Evolutionary conservation across 176 grass and related monocot genomes (phyloP).

Genomic region (Thalia dealbata): DNA sequence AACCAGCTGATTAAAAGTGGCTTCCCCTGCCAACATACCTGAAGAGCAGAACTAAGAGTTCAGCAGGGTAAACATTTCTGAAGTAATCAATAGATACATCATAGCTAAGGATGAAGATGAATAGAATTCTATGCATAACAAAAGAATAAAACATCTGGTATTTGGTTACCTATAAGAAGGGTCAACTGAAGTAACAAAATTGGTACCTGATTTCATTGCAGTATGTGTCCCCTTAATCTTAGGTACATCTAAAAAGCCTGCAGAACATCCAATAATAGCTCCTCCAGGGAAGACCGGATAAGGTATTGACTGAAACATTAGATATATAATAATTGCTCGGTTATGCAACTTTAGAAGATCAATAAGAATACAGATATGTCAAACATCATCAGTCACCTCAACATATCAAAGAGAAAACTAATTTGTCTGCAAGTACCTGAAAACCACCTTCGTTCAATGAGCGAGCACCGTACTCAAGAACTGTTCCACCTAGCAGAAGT

Average conservation of each 20-base stretch:
- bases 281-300: slow-evolving; percentile 90
- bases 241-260: slow-evolving; percentile 88
- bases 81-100: background rate
- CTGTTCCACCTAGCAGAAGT: slow-evolving; percentile 70
- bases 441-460: slow-evolving; percentile 98
- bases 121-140: background rate
- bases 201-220: slow-evolving; percentile 90
- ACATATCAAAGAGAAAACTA: background rate
- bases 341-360: background rate
- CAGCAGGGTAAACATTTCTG: background rate
- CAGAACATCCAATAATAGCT: slow-evolving; percentile 93
- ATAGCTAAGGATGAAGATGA: background rate
- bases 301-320: slow-evolving; percentile 78
- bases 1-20: slow-evolving; percentile 54
- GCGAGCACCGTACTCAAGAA: slow-evolving; percentile 84
- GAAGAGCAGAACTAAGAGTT: slow-evolving; percentile 15
- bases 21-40: slow-evolving; percentile 93
- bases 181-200: background rate
- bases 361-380: background rate
- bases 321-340: background rate
- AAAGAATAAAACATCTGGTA: background rate
- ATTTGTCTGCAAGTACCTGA: slow-evolving; percentile 35
- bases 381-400: background rate
- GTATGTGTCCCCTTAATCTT: slow-evolving; percentile 99
- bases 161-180: background rate